These are phyloP conservation scores for Cyberlindnera euphorbiae DNA, from an alignment of 805 yeast genomes.

Conservation along the genomic window DNA sequence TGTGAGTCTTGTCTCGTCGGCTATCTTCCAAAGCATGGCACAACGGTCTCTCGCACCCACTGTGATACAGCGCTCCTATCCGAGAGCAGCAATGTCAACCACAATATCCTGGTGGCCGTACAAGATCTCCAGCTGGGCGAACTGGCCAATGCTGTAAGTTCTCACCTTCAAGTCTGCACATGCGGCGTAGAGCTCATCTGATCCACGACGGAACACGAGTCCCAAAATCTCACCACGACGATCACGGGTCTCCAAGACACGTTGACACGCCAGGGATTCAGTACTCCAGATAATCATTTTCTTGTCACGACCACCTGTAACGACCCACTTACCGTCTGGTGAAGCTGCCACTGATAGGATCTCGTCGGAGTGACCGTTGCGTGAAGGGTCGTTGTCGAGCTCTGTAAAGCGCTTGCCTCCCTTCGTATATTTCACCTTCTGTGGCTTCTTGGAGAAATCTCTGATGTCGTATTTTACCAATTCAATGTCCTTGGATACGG, in stretches of 20 bases:
- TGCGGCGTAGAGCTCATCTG: constrained; percentile 86
- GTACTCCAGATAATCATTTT: constrained; percentile 82
- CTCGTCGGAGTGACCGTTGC: constrained; percentile 73
- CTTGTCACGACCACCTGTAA: constrained; percentile 86
- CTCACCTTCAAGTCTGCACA: constrained; percentile 90
- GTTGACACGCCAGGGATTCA: constrained; percentile 68
- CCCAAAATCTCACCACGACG: constrained; percentile 69
- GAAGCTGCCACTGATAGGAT: constrained; percentile 76
- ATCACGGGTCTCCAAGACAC: constrained; percentile 71
- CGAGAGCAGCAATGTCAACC: constrained; percentile 73
- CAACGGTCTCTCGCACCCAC: constrained; percentile 95
- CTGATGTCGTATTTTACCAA: constrained; percentile 76
- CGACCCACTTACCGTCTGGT: constrained; percentile 83
- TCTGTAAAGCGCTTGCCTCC: constrained; percentile 53
- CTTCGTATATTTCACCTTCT: constrained; percentile 54
- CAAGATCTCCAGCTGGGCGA: constrained; percentile 82
- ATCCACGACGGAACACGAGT: constrained; percentile 68
- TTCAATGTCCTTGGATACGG: constrained; percentile 77
- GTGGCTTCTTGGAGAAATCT: constrained; percentile 52
- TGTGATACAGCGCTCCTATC: constrained; percentile 88
- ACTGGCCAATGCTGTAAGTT: constrained; percentile 79
- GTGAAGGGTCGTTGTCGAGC: constrained; percentile 39
- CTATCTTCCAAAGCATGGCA: constrained; percentile 93
- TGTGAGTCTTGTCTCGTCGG: constrained; percentile 91
- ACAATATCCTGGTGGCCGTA: constrained; percentile 96